Evolutionary conservation across 2,329 filamentous ascomycete species (phyloP).

Genomic region (Epichloe hybrida): DNA sequence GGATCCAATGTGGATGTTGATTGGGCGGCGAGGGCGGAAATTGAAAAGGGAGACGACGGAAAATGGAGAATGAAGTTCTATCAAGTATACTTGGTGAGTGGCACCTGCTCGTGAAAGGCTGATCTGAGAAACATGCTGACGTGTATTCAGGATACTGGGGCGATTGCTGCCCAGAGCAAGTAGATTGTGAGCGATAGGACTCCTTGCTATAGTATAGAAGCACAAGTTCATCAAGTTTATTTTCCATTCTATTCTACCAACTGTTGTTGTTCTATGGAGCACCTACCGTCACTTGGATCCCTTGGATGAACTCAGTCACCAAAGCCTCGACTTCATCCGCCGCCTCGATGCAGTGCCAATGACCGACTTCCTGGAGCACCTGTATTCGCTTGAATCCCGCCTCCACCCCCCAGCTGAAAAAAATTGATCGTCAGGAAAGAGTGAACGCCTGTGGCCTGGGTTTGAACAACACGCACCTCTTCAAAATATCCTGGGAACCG

Average conservation of each 20-base stretch:
- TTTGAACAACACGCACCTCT: constrained; percentile 14
- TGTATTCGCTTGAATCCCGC: constrained; percentile 46
- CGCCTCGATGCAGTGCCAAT: constrained; percentile 60
- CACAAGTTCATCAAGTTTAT: too few relatives aligned
- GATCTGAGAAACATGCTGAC: not conserved
- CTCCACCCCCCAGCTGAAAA: constrained; percentile 39
- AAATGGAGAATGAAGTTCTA: constrained; percentile 40
- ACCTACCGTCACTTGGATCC: not conserved
- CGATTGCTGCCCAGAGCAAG: constrained; percentile 1
- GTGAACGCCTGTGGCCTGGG: not conserved
- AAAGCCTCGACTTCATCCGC: constrained; percentile 32
- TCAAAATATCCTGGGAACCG: constrained; percentile 42
- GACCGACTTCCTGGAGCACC: constrained; percentile 46
- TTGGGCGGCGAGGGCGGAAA: constrained; percentile 40
- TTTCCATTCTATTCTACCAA: too few relatives aligned
- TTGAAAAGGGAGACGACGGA: constrained; percentile 32
- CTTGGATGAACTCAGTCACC: constrained; percentile 2
- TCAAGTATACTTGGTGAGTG: constrained; percentile 38
- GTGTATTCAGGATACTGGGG: constrained; percentile 4
- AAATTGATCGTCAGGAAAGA: not conserved
- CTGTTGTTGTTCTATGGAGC: too few relatives aligned
- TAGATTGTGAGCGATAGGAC: not conserved
- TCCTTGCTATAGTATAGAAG: too few relatives aligned
- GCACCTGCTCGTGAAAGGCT: not conserved
- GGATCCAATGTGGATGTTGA: constrained; percentile 25